phyloP scores from a whole-genome alignment of 2,329 filamentous ascomycete genomes.

The Fusarium tuaranense region DNA sequence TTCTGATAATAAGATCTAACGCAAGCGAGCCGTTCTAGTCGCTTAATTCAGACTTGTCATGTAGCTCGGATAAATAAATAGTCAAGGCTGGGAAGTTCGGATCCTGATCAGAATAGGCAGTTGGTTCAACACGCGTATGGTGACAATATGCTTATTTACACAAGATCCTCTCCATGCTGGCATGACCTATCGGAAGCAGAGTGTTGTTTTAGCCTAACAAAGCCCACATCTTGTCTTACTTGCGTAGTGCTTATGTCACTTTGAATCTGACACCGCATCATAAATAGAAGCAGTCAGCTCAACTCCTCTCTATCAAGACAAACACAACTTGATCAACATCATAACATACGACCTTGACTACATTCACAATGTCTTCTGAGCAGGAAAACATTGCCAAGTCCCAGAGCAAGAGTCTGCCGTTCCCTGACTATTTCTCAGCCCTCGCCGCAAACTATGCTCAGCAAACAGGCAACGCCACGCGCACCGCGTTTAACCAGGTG shows the following conservation, averaged over 20 bases:
- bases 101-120: neutral
- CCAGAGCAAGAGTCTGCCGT: constrained; percentile 26
- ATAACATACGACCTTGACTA: accelerated
- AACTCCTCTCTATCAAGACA: neutral
- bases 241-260: neutral
- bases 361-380: constrained; percentile 3
- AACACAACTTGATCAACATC: neutral
- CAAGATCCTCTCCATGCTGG: neutral
- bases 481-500: constrained; percentile 33
- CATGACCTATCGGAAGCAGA: neutral
- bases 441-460: constrained; percentile 43
- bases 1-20: neutral
- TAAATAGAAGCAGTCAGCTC: neutral
- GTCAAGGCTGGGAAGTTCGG: neutral
- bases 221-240: neutral
- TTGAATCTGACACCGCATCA: neutral
- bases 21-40: neutral
- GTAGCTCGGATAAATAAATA: neutral
- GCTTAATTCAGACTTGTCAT: neutral
- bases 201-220: neutral
- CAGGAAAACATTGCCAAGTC: constrained; percentile 2
- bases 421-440: constrained; percentile 40
- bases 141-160: neutral
- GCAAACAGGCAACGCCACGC: constrained; percentile 47
- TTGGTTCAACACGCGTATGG: neutral